Conservation (phyloP, 257 asterid species). For the Pogostemon cablin region DNA sequence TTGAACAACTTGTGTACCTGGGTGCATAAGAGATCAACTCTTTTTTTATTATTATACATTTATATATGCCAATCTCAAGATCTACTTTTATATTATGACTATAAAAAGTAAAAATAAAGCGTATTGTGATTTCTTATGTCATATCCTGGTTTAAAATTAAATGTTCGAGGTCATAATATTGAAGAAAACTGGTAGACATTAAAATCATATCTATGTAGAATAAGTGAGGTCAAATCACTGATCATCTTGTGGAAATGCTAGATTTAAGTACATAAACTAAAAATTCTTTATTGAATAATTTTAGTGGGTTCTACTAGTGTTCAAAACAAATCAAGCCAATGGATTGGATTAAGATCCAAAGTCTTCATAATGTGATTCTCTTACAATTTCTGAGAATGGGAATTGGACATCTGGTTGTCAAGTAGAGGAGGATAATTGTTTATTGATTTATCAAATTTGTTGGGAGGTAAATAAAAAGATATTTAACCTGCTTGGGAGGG, state of each 20-base stretch:
- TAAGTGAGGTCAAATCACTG: background rate
- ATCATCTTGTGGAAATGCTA: constrained; percentile 18
- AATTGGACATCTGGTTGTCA: constrained; percentile 4
- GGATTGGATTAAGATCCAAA: background rate
- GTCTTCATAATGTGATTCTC: background rate
- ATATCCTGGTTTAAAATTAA: background rate
- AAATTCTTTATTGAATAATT: background rate
- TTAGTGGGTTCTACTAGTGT: background rate
- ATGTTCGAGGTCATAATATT: background rate
- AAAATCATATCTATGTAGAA: background rate
- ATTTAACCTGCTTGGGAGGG: background rate
- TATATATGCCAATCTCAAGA: background rate
- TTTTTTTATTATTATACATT: background rate
- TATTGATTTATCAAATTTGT: background rate
- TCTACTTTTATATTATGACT: background rate
- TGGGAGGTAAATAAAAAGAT: background rate
- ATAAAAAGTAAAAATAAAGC: background rate
- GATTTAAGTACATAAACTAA: background rate
- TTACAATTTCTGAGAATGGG: background rate
- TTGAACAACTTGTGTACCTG: no score
- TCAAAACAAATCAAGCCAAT: background rate
- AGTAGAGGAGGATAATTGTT: background rate
- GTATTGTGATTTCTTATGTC: background rate
- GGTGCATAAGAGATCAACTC: background rate
- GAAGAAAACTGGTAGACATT: background rate